Evolutionary conservation across 75 land plant genomes (phyloP), one percentile per base, ranked within the genome.

Genomic region (Cupressus sempervirens): DNA sequence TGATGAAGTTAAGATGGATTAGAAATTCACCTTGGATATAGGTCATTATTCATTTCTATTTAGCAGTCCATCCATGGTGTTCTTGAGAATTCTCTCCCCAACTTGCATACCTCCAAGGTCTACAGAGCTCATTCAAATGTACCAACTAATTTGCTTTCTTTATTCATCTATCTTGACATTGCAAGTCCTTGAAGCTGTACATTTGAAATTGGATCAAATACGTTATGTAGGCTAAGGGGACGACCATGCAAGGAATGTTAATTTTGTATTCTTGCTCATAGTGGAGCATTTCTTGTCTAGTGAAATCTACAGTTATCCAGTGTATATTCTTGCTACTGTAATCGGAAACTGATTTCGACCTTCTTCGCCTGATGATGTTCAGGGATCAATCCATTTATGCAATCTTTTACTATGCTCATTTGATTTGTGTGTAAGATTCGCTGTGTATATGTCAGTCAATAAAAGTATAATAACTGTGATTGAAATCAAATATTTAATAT

Each of bases 1-100:
- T 43, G 80, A 77, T 43, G 80, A 41, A 77, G 80, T 77, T 43
- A 77, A 43, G 48, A 77, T 77, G 8, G 80, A 77, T 40, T 77
- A 77, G 80, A 77, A 43, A 26, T 77, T 26, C 12, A 77, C 50
- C 29, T 20, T 43, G 80, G 80, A 26, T 41, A 41, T 77, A 77
- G 43, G 43, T 9, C n/a, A 41, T 41, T 43, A 46, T 43, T 77
- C 77, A 41, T 43, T 43, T 76, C 45, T 76, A 34, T 34, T 76
- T 76, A 38, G 80, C 16, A 76, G 43, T 23, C 18, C 80, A 77
- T 75, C 40, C 40, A 75, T 75, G 7, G 36, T 36, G 16, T 41
- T 23, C 46, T 77, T 43, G 38, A 26, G 23, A 43, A 18, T 5
- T 20, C n/a, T 41, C 80, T 77, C 10, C 43, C 45, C 38, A 12